Evolutionary conservation across 2,329 filamentous ascomycete species (phyloP).

Genomic region (Didymella pinodella): DNA sequence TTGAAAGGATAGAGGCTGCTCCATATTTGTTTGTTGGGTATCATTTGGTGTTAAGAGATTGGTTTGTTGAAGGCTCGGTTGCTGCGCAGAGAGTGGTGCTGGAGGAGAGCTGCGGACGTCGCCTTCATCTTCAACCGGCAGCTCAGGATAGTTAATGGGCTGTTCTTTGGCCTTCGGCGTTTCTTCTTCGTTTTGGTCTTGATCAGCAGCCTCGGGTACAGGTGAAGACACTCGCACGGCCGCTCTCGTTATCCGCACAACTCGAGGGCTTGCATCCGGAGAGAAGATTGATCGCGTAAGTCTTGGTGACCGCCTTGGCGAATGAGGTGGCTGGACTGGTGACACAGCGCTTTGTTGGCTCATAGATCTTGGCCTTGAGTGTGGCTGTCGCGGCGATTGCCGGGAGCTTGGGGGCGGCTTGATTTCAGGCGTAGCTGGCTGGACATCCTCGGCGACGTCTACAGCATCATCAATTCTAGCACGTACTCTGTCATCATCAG

Average conservation of each 20-base stretch:
- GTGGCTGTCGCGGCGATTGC: not conserved
- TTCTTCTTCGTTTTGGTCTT: not conserved
- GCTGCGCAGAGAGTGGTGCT: constrained; percentile 19
- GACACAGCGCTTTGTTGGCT: constrained; percentile 7
- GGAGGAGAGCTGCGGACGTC: constrained; percentile 25
- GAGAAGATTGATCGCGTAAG: constrained; percentile 10
- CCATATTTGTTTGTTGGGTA: constrained; percentile 35
- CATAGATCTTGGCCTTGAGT: constrained; percentile 2
- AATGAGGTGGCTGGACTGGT: constrained; percentile 6
- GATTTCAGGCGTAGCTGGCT: constrained; percentile 9
- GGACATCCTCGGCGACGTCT: constrained; percentile 1
- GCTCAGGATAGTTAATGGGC: not conserved
- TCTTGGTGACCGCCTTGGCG: constrained; percentile 4
- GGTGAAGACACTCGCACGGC: not conserved
- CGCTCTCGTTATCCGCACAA: constrained; percentile 1
- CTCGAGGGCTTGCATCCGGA: constrained; percentile 7
- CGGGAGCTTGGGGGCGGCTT: constrained; percentile 8
- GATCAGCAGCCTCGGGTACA: not conserved
- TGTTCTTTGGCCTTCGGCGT: not conserved
- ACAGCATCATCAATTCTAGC: constrained; percentile 22
- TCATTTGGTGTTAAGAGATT: constrained; percentile 38
- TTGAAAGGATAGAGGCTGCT: constrained; percentile 34
- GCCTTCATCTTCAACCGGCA: constrained; percentile 23
- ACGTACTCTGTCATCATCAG: constrained; percentile 27
- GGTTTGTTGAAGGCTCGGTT: constrained; percentile 26